A percentile compares a stretch with the other conserved stretches of the same genome.
Conservation (phyloP, 805 yeast species). For the Saturnispora saitoi region DNA sequence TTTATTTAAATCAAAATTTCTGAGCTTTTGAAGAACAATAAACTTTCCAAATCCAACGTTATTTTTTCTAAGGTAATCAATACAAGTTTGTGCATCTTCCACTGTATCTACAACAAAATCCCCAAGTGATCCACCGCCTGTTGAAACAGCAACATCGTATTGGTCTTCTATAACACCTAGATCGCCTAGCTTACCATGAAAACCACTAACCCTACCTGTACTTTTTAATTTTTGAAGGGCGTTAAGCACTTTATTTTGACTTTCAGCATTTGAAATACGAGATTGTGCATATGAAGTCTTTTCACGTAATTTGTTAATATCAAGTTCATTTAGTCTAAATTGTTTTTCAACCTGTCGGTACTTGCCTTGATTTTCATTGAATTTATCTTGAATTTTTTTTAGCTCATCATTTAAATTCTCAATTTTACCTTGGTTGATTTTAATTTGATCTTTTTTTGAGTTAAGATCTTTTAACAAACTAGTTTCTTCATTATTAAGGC, state of each 20-base stretch:
- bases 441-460: constrained; percentile 27
- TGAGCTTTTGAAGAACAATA: constrained; percentile 66
- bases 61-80: constrained; percentile 73
- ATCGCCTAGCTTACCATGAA: constrained; percentile 86
- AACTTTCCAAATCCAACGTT: constrained; percentile 86
- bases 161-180: constrained; percentile 82
- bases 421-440: constrained; percentile 40
- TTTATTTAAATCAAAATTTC: constrained; percentile 47
- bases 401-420: constrained; percentile 40
- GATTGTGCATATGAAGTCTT: constrained; percentile 58
- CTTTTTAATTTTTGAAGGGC: constrained; percentile 62
- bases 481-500: constrained; percentile 36
- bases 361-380: constrained; percentile 49
- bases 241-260: constrained; percentile 63
- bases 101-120: constrained; percentile 85
- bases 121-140: constrained; percentile 86
- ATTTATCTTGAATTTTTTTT: constrained; percentile 43
- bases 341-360: constrained; percentile 39
- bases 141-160: constrained; percentile 89
- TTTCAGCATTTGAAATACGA: constrained; percentile 47
- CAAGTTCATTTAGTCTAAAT: constrained; percentile 45
- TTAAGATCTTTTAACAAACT: constrained; percentile 26
- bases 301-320: constrained; percentile 48
- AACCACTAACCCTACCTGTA: constrained; percentile 78
- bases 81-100: constrained; percentile 51